Percentiles rank a stretch among this genome's conserved stretches.
Evolutionary conservation across 176 grass and related monocot genomes (phyloP).

Genomic region (Bothriochloa decipiens): DNA sequence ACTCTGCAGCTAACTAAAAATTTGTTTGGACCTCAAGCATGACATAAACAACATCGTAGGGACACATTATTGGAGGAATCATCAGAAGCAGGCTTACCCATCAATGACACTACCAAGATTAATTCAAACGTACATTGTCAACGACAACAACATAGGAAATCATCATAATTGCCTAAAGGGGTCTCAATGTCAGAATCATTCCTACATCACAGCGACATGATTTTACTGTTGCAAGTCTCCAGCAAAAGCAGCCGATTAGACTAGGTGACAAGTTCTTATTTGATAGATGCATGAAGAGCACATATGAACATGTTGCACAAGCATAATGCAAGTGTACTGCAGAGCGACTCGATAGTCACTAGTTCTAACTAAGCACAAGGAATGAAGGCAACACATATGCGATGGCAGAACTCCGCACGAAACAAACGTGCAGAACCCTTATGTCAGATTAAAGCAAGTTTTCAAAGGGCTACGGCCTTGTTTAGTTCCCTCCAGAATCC

Average conservation of each 20-base stretch:
- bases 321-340: neutral
- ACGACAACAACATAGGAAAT: neutral
- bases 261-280: neutral
- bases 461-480: neutral
- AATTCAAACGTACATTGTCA: neutral
- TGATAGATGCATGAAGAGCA: neutral
- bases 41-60: neutral
- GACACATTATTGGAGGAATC: constrained; percentile 9
- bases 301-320: neutral
- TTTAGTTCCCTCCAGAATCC: too few species aligned
- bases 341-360: neutral
- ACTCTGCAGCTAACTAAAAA: neutral
- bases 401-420: neutral
- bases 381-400: neutral
- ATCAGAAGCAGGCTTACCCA: constrained; percentile 26
- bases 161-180: neutral
- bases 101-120: constrained; percentile 6
- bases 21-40: neutral
- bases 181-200: neutral
- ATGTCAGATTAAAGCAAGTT: too few species aligned
- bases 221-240: neutral
- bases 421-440: neutral
- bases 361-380: neutral
- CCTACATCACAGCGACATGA: constrained; percentile 10
- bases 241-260: neutral